A percentile compares a stretch with the other conserved stretches of the same genome.
Evolutionary conservation across 2,329 filamentous ascomycete genomes (phyloP).

Genomic region (Ophiostoma montium): DNA sequence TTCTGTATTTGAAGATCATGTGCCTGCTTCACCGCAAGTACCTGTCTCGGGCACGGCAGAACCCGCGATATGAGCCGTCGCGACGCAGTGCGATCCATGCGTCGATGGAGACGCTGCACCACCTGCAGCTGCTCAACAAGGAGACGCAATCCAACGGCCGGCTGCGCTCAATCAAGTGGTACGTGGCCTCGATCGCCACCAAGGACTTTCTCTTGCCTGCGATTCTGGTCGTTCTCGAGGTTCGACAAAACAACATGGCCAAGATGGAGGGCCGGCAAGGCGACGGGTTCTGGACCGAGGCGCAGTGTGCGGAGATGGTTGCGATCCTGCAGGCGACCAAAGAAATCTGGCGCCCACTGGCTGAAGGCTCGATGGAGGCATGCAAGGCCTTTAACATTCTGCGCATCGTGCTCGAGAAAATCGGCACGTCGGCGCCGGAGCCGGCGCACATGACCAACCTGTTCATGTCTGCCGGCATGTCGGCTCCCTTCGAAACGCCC

Average conservation of each 20-base stretch:
- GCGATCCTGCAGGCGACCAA: constrained; percentile 55
- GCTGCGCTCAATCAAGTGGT: constrained; percentile 61
- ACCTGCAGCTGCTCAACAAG: constrained; percentile 59
- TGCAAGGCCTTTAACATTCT: constrained; percentile 73
- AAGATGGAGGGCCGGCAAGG: constrained; percentile 26
- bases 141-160: constrained; percentile 62
- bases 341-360: constrained; percentile 66
- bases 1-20: constrained; percentile 77
- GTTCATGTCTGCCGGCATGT: neutral
- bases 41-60: constrained; percentile 61
- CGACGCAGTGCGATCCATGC: constrained; percentile 75
- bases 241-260: constrained; percentile 53
- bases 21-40: constrained; percentile 85
- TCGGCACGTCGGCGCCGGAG: constrained; percentile 28
- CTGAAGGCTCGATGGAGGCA: constrained; percentile 72
- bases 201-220: constrained; percentile 78
- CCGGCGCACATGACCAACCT: neutral
- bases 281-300: constrained; percentile 38
- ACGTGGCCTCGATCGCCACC: constrained; percentile 63
- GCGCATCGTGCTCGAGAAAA: constrained; percentile 71
- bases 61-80: constrained; percentile 71
- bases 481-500: neutral
- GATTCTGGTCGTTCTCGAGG: constrained; percentile 70
- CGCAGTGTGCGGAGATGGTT: constrained; percentile 62
- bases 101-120: constrained; percentile 64